Conservation (phyloP, 2,329 filamentous ascomycete genomes). For the Hymenoscyphus albidus region DNA sequence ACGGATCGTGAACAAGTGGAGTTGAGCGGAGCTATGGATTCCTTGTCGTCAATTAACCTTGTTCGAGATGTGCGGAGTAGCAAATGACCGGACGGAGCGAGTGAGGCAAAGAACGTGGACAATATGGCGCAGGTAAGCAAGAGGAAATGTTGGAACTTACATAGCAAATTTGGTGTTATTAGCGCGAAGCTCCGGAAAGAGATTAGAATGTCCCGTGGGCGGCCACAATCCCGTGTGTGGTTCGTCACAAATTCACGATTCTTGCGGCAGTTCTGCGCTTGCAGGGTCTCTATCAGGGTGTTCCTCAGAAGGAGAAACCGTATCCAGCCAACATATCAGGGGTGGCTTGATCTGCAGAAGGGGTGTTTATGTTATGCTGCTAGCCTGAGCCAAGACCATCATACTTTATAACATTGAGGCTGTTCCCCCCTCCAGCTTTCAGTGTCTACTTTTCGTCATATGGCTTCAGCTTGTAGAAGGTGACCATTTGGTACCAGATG, state of each 20-base stretch:
- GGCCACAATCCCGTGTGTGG: neutral
- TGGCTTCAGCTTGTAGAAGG: conserved; percentile 1
- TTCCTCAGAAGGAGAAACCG: neutral
- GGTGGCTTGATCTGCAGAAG: conserved; percentile 1
- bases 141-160: conserved; percentile 3
- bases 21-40: conserved; percentile 3
- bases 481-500: conserved; percentile 2
- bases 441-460: neutral
- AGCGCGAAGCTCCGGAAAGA: neutral
- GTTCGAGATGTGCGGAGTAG: conserved; percentile 2
- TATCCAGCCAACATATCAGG: conserved; percentile 1
- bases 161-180: conserved; percentile 5
- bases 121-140: neutral
- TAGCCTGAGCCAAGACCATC: conserved; percentile 1
- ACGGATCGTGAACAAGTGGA: conserved; percentile 5
- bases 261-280: neutral
- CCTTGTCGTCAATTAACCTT: conserved; percentile 3
- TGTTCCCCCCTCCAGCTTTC: neutral
- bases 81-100: neutral
- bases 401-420: conserved; percentile 1
- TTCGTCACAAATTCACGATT: conserved; percentile 1
- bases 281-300: neutral
- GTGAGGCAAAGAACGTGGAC: neutral
- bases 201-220: conserved; percentile 2
- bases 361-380: neutral